Percentiles rank a stretch among this genome's conserved stretches.
Evolutionary conservation across 495 filamentous ascomycete genomes (phyloP).

Genomic region (Evernia prunastri): DNA sequence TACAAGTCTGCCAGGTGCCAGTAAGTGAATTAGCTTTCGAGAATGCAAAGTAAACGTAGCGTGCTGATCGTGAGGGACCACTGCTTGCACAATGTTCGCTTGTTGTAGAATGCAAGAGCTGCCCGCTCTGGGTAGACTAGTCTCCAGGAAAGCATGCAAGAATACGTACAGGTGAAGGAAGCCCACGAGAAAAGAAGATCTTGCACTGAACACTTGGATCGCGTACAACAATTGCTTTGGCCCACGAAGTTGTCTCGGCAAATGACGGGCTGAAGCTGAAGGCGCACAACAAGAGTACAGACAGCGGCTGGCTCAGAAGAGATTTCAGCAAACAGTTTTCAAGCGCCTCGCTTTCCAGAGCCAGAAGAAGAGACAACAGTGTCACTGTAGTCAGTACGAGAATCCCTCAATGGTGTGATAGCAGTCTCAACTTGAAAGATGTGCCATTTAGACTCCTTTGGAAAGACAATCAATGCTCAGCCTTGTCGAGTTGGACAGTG

Average conservation of each 20-base stretch:
- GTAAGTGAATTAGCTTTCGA: conserved; percentile 24
- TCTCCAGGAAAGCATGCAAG: conserved; percentile 30
- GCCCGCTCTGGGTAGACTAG: conserved; percentile 6
- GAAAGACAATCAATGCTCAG: neutral
- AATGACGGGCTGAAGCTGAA: conserved; percentile 26
- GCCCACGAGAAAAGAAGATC: conserved; percentile 22
- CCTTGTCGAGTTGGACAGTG: neutral
- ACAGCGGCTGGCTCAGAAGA: conserved; percentile 11
- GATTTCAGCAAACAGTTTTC: conserved; percentile 10
- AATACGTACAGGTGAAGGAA: conserved; percentile 43
- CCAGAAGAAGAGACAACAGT: conserved; percentile 7
- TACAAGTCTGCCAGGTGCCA: conserved; percentile 28
- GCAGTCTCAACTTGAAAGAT: conserved; percentile 7
- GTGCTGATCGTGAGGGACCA: conserved; percentile 1
- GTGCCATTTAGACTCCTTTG: neutral
- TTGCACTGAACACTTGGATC: conserved; percentile 20
- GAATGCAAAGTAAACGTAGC: conserved; percentile 6
- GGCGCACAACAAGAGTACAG: conserved; percentile 15
- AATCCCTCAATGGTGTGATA: neutral
- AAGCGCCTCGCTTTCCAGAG: conserved; percentile 9
- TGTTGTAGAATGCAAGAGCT: conserved; percentile 9
- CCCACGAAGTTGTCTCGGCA: conserved; percentile 37
- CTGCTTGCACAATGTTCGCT: conserved; percentile 5
- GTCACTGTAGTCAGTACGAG: conserved; percentile 7
- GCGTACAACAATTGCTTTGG: conserved; percentile 21